Evolutionary conservation across 2,329 filamentous ascomycete genomes (phyloP).

Genomic region (Epichloe aotearoae): DNA sequence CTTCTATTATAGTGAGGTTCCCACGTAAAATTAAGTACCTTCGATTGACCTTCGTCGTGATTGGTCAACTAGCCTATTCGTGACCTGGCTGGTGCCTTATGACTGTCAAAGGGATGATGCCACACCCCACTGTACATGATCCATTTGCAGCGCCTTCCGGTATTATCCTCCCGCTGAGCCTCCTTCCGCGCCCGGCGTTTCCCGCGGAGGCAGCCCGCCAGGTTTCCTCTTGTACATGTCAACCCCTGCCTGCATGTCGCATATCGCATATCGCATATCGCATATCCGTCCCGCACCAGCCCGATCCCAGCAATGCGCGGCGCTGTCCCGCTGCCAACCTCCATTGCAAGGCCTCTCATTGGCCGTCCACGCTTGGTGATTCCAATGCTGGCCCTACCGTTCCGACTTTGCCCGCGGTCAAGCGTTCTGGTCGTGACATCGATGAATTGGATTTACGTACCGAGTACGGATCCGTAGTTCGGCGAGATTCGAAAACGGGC

Average conservation of each 20-base stretch:
- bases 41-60: no score
- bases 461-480: no score
- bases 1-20: no score
- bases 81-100: no score
- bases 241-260: no score
- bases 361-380: not conserved
- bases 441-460: not conserved
- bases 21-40: no score
- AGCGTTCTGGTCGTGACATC: not conserved
- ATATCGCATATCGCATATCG: not conserved
- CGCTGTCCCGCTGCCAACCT: conserved; percentile 2
- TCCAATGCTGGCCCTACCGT: not conserved
- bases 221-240: not conserved
- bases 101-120: no score
- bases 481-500: no score
- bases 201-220: not conserved
- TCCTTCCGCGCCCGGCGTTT: not conserved
- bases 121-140: no score
- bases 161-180: not conserved
- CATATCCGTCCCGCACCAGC: not conserved
- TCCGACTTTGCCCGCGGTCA: conserved; percentile 10
- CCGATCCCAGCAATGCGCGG: conserved; percentile 7
- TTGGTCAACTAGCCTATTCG: no score
- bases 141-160: not conserved
- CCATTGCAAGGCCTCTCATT: not conserved